A percentile compares a stretch with the other conserved stretches of the same genome.
Evolutionary conservation across 2,329 filamentous ascomycete genomes (phyloP).

Genomic region (Colletotrichum truncatum): DNA sequence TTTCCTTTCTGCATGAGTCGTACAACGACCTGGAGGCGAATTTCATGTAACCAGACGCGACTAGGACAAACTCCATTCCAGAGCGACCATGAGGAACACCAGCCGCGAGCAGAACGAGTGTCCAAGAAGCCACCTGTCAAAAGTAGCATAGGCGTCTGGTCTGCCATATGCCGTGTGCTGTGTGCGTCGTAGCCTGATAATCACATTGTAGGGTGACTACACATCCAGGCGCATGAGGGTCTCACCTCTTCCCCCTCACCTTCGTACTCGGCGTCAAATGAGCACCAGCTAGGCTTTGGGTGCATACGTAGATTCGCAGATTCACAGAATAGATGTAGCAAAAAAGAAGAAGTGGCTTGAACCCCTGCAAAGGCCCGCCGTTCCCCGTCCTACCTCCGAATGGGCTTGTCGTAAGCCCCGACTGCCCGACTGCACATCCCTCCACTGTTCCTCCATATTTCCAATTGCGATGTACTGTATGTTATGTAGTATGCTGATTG

Average conservation of each 20-base stretch:
- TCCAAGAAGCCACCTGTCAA: background rate
- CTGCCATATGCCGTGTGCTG: background rate
- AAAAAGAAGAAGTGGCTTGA: constrained; percentile 7
- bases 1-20: background rate
- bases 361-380: background rate
- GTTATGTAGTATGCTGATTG: constrained; percentile 5
- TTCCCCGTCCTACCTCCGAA: constrained; percentile 24
- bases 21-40: background rate
- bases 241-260: background rate
- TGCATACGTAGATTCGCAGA: constrained; percentile 9
- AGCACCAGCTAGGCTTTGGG: background rate
- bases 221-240: constrained; percentile 14
- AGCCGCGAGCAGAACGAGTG: background rate
- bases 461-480: constrained; percentile 19
- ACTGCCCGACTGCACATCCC: constrained; percentile 11
- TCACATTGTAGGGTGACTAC: background rate
- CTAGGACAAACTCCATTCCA: constrained; percentile 7
- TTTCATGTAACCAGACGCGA: background rate
- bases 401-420: constrained; percentile 21
- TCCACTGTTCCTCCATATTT: constrained; percentile 10
- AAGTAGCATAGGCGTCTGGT: background rate
- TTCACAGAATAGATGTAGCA: background rate
- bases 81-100: background rate
- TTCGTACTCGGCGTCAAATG: constrained; percentile 16
- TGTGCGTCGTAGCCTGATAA: background rate